phyloP scores from a whole-genome alignment of 2,329 filamentous ascomycete species.

The Cordyceps fumosorosea region DNA sequence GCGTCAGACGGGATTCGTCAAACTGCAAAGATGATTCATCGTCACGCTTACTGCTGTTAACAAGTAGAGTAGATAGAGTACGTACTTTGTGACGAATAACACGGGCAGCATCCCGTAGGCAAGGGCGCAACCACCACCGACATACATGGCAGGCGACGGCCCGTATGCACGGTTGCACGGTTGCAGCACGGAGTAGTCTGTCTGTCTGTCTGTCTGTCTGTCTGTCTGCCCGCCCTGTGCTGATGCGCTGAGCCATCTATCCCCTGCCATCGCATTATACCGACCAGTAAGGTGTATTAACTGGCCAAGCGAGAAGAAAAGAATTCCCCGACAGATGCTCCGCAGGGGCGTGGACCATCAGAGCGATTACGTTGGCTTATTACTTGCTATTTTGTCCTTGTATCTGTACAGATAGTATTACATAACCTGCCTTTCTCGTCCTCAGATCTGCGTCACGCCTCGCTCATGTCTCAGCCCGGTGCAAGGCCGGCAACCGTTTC shows the following conservation, averaged over 20 bases:
- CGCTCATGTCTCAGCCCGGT: conserved; percentile 3
- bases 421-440: not conserved
- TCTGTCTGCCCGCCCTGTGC: too few relatives aligned
- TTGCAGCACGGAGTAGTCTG: too few relatives aligned
- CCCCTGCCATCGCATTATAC: too few relatives aligned
- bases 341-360: not conserved
- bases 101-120: not conserved
- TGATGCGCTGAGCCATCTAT: too few relatives aligned
- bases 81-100: not conserved
- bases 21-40: too few relatives aligned
- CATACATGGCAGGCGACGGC: too few relatives aligned
- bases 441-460: not conserved
- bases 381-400: too few relatives aligned
- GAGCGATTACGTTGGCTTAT: not conserved
- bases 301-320: not conserved
- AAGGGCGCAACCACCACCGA: not conserved
- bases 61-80: too few relatives aligned
- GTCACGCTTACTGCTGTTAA: not conserved
- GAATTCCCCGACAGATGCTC: not conserved
- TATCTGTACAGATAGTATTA: too few relatives aligned
- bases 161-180: not conserved
- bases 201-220: too few relatives aligned
- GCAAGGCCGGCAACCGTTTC: not conserved
- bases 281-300: not conserved
- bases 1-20: too few relatives aligned